Evolutionary conservation across 2,329 filamentous ascomycete genomes (phyloP).

Genomic region (Arthrobotrys sinensis): DNA sequence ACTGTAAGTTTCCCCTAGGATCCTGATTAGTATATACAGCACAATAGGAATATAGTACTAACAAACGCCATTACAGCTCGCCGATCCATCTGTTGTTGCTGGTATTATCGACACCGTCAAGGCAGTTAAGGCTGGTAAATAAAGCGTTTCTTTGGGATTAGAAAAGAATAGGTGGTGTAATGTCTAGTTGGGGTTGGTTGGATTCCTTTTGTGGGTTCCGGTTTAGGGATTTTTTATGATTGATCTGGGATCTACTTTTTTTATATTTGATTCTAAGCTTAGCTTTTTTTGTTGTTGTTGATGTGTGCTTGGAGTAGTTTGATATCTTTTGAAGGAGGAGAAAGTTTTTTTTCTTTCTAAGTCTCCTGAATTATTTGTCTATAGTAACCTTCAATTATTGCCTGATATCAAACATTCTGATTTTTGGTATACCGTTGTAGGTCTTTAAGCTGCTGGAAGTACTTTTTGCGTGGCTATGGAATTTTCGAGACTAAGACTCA

Average conservation of each 20-base stretch:
- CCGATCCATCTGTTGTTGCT: conserved; percentile 88
- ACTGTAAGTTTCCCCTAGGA: conserved; percentile 76
- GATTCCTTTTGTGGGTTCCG: conserved; percentile 16
- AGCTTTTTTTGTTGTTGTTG: neutral
- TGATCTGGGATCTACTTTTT: conserved; percentile 14
- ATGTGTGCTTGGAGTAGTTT: conserved; percentile 33
- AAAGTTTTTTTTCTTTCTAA: neutral
- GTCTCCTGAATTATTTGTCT: neutral
- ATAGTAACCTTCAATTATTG: neutral
- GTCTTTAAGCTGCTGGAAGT: too few species aligned
- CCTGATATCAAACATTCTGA: too few species aligned
- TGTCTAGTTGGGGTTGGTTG: conserved; percentile 30
- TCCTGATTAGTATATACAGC: conserved; percentile 39
- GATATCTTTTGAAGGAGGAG: conserved; percentile 5
- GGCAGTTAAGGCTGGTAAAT: conserved; percentile 39
- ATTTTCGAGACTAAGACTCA: too few species aligned
- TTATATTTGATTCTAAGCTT: neutral
- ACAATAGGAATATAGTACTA: conserved; percentile 42
- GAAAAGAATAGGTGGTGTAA: conserved; percentile 20
- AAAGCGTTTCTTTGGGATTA: neutral
- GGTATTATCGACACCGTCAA: conserved; percentile 86
- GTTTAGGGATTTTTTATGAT: conserved; percentile 9
- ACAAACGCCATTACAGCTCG: conserved; percentile 73
- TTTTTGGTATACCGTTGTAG: too few species aligned
- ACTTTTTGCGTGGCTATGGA: too few species aligned